Evolutionary conservation across 192 early-diverging fungal species (phyloP).

Genomic region (Podila epigama): DNA sequence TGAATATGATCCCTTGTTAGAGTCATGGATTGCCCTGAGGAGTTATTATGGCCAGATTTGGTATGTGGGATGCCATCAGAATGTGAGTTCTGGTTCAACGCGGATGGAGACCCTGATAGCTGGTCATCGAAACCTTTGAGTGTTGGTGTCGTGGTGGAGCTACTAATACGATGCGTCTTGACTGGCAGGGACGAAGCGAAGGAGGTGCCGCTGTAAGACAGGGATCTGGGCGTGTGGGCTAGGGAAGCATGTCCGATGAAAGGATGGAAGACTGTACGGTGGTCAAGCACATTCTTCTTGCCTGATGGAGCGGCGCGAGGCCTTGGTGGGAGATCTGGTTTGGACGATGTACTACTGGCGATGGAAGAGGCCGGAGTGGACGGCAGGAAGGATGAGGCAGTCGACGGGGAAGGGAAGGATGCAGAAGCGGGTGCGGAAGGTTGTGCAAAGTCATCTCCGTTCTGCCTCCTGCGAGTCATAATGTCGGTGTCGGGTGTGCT

Average conservation of each 20-base stretch:
- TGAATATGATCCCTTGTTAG: background rate
- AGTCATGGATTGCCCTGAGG: background rate
- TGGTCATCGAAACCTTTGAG: too few species aligned
- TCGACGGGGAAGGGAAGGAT: background rate
- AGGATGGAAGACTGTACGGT: background rate
- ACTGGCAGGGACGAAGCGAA: background rate
- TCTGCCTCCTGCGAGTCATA: too few species aligned
- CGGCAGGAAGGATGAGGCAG: background rate
- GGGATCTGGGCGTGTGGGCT: background rate
- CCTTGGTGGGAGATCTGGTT: background rate
- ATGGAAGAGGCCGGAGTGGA: background rate
- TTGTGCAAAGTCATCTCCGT: background rate
- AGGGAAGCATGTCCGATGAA: background rate
- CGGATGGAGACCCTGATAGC: too few species aligned
- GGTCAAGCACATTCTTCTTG: background rate
- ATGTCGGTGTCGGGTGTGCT: background rate
- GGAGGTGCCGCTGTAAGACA: background rate
- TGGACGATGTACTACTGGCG: background rate
- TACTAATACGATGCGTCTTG: background rate
- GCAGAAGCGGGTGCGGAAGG: background rate
- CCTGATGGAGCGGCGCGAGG: background rate
- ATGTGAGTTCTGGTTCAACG: background rate
- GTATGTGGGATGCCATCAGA: background rate
- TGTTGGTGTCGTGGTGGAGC: background rate
- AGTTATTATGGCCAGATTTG: background rate